phyloP scores from a whole-genome alignment of 257 asterid genomes.

The Agastache rugosa region DNA sequence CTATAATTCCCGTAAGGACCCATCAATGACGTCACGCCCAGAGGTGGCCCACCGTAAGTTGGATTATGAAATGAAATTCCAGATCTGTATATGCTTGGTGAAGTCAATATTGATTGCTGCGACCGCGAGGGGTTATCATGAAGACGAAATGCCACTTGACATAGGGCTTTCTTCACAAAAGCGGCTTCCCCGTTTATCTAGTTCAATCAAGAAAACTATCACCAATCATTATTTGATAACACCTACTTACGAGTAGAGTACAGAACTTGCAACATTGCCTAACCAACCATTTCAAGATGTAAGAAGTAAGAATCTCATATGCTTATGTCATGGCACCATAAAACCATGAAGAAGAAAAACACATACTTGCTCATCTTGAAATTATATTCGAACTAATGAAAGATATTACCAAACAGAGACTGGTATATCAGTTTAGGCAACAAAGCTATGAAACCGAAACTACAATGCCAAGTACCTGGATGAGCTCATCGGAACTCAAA shows the following conservation, averaged over 20 bases:
- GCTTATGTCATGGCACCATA: not conserved
- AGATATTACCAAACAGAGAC: slow-evolving; percentile 8
- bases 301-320: not conserved
- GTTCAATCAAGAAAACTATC: slow-evolving; percentile 31
- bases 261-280: slow-evolving; percentile 1
- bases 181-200: slow-evolving; percentile 79
- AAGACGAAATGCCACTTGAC: slow-evolving; percentile 71
- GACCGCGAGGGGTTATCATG: slow-evolving; percentile 88
- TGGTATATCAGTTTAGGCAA: slow-evolving; percentile 10
- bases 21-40: slow-evolving; percentile 53
- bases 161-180: slow-evolving; percentile 70
- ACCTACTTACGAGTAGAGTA: not conserved
- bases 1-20: slow-evolving; percentile 70
- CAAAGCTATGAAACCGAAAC: not conserved
- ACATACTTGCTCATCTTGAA: slow-evolving; percentile 9
- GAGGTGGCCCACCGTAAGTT: slow-evolving; percentile 53
- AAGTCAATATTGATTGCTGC: slow-evolving; percentile 68
- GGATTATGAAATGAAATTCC: slow-evolving; percentile 64
- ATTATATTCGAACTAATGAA: slow-evolving; percentile 14
- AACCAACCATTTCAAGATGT: slow-evolving; percentile 26
- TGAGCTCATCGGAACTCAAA: slow-evolving; percentile 76
- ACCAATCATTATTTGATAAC: slow-evolving; percentile 28
- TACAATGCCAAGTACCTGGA: slow-evolving; percentile 59
- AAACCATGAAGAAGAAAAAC: slow-evolving; percentile 15
- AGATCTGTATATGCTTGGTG: slow-evolving; percentile 73